Base-by-base conservation (phyloP, 179 eudicot genomes). In the Amaranthus tricolor region DNA sequence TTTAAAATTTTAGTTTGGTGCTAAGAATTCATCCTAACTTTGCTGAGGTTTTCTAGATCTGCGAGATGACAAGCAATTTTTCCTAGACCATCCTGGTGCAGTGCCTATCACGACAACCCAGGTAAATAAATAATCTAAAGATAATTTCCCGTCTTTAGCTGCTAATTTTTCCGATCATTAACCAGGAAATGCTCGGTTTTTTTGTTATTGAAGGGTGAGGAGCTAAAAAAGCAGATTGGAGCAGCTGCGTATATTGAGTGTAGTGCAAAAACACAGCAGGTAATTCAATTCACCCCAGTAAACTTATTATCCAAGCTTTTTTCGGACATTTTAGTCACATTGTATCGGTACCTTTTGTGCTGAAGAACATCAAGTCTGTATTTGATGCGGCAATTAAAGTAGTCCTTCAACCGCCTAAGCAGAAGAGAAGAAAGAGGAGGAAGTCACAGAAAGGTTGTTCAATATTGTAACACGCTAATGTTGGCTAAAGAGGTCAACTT, bases 241-340 rank as follows among this genome's bases (percentile, higher is more conserved):
- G 93, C 97, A 24, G 84, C 96, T 76, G 90, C 93, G 76, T 92
- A 87, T 72, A 87, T 92, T 24, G 97, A 92, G 74, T 88, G 96
- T 62, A 92, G 97, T 81, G 91, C 97, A 44, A 92, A 92, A 82
- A 90, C 97, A 68, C 97, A 92, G 82, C 97, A 90, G 97, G 97
- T 91, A 59, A 10, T 17, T 45, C 16, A 31, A 4, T 50, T 47
- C 62, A 19, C 14, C 1, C 75, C 21, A 16, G 16, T 4, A 13
- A 20, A 55, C 17, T 74, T 44, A 5, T 8, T 13, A 2, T 0
- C 5, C 13, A 12, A 57, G 71, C 3, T 71, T 48, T 5, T 20
- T 60, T 8, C 40, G 53, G 31, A 19, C 21, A 52, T 52, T 43
- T 10, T 49, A 17, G 20, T 66, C n/a, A 73, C 53, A n/a, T 17